Conservation (phyloP, 495 filamentous ascomycete species). For the Xylaria longipes region DNA sequence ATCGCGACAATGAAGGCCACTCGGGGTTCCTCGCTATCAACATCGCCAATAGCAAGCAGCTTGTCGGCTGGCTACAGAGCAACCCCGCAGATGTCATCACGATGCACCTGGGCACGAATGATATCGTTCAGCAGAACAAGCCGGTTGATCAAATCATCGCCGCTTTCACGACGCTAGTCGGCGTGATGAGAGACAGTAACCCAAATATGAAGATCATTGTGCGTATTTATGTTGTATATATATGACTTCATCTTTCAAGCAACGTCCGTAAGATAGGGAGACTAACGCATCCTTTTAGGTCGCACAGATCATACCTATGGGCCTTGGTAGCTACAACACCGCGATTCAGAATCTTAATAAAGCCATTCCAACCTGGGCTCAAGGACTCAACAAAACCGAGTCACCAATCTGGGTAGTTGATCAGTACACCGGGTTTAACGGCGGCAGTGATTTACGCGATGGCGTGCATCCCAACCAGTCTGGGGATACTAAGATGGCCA, state of each 20-base stretch:
- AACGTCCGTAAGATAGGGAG: neutral
- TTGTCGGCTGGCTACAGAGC: conserved; percentile 55
- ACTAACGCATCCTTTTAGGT: conserved; percentile 43
- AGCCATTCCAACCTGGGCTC: conserved; percentile 55
- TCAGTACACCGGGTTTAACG: conserved; percentile 54
- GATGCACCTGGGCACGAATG: conserved; percentile 61
- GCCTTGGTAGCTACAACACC: conserved; percentile 44
- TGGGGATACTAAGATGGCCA: conserved; percentile 55
- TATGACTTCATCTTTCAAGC: neutral
- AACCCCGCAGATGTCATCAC: conserved; percentile 59
- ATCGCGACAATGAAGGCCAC: conserved; percentile 61
- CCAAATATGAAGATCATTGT: conserved; percentile 60
- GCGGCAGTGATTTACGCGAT: conserved; percentile 48
- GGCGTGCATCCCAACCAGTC: conserved; percentile 56
- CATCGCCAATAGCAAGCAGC: conserved; percentile 55
- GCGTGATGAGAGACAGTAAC: conserved; percentile 53
- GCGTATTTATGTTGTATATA: conserved; percentile 28
- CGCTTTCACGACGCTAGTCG: conserved; percentile 54
- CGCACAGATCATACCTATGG: conserved; percentile 60
- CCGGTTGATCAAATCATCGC: conserved; percentile 48
- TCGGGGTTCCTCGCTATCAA: conserved; percentile 58
- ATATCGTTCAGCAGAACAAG: conserved; percentile 56
- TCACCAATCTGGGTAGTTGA: conserved; percentile 61
- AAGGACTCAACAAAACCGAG: conserved; percentile 50
- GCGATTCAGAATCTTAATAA: conserved; percentile 53